A percentile compares a stretch with the other conserved stretches of the same genome.
Conservation (phyloP, 2,329 filamentous ascomycete genomes). For the Hypomyces perniciosus region DNA sequence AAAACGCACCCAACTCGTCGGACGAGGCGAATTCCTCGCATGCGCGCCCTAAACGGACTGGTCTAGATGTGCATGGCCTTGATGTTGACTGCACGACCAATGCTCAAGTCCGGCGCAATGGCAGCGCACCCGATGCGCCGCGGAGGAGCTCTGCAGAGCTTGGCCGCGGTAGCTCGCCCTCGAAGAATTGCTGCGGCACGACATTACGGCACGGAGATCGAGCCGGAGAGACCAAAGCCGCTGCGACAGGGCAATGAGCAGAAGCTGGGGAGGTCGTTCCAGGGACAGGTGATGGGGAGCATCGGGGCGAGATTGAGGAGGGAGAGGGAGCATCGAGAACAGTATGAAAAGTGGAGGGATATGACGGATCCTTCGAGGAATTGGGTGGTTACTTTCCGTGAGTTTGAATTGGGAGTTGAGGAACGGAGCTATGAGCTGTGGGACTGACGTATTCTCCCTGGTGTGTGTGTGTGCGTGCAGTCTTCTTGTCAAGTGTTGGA, state of each 20-base stretch:
- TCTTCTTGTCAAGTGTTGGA: slow-evolving; percentile 46
- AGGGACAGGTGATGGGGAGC: slow-evolving; percentile 55
- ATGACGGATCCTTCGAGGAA: slow-evolving; percentile 38
- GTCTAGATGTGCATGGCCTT: background rate
- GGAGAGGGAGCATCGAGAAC: slow-evolving; percentile 49
- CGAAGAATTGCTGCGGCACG: slow-evolving; percentile 18
- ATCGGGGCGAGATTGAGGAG: slow-evolving; percentile 48
- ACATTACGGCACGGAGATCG: slow-evolving; percentile 31
- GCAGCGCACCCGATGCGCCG: slow-evolving; percentile 19
- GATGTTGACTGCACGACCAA: background rate
- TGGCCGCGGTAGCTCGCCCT: slow-evolving; percentile 16
- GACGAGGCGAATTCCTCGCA: too few relatives aligned
- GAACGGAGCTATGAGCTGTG: too few relatives aligned
- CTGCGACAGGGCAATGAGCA: slow-evolving; percentile 29
- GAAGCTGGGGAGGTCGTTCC: slow-evolving; percentile 40
- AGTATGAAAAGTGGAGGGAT: slow-evolving; percentile 39
- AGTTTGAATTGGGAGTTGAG: slow-evolving; percentile 14
- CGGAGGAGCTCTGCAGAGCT: slow-evolving; percentile 26
- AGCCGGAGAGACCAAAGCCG: slow-evolving; percentile 28
- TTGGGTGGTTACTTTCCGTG: slow-evolving; percentile 51
- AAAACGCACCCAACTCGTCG: too few relatives aligned
- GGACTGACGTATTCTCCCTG: background rate
- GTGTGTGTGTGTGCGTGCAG: slow-evolving; percentile 26
- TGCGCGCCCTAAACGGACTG: too few relatives aligned
- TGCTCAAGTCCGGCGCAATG: slow-evolving; percentile 20